Base-by-base conservation (phyloP, 768 basidiomycete genomes). In the Phylloporus scabripes region DNA sequence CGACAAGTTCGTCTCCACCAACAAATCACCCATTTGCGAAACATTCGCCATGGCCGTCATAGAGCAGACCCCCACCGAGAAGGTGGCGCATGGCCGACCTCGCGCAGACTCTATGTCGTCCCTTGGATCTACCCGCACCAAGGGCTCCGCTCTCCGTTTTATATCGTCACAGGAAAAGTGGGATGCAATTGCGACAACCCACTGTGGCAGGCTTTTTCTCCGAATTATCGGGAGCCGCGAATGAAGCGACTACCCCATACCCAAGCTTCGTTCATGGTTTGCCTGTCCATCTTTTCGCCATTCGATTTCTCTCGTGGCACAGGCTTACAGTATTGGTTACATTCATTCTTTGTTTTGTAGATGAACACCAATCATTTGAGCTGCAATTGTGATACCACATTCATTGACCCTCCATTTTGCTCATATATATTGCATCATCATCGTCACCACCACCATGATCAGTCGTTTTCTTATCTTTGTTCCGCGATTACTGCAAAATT, bases 1-100 rank as follows among this genome's bases (percentile, higher is more conserved):
- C 52, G 78, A 82, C 47, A 87, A 87, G 58, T 82, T 89, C 59
- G 73, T 76, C n/a, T 71, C 74, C 20, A 77, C 81, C 57, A 83
- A 82, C 62, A 75, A 74, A 42, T 55, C 81, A 37, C 70, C 73
- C 11, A 75, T 87, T 20, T 73, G 73, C 0, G 68, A 74, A 7
- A 65, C 72, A 1, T 88, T 88, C 60, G 73, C 72, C 7, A 65
- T 88, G 28, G 79, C 77, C 17, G 75, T 80, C 55, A 59, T 77
- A 41, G 71, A 79, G 47, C 73, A 74, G 18, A 31, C 58, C 48
- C 28, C 58, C 8, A 45, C 53, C 29, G 60, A 56, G 15, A 58
- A 46, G 40, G 44, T 34, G 21, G 40, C 26, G 14, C 49, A 32
- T 21, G 52, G 7, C 21, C 65, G 68, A 32, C 48, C 67, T 23